A percentile compares a stretch with the other conserved stretches of the same genome.
Evolutionary conservation across 352 stramenopile genomes (phyloP).

Genomic region (Globisporangium ultimum): DNA sequence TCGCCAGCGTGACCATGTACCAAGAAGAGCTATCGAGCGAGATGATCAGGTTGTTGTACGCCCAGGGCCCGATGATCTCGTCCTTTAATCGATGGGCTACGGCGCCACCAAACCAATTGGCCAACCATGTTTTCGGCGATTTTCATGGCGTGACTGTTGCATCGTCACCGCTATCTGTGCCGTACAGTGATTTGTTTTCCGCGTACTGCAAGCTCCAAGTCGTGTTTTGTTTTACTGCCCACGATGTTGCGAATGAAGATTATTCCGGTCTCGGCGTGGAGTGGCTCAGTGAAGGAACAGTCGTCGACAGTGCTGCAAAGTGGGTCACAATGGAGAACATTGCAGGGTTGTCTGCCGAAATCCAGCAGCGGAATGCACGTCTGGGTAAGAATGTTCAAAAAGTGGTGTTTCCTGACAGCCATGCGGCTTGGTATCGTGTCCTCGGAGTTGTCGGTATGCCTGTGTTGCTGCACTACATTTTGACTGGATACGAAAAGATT

Average conservation of each 20-base stretch:
- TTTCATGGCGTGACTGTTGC: slow-evolving; percentile 44
- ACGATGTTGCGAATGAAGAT: slow-evolving; percentile 51
- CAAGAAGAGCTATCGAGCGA: slow-evolving; percentile 63
- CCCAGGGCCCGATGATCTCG: slow-evolving; percentile 52
- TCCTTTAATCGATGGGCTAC: slow-evolving; percentile 56
- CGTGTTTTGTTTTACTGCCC: slow-evolving; percentile 73
- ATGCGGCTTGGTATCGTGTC: slow-evolving; percentile 46
- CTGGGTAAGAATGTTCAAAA: slow-evolving; percentile 59
- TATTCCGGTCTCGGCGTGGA: slow-evolving; percentile 64
- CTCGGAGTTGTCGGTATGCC: slow-evolving; percentile 56
- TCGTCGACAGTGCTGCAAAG: slow-evolving; percentile 40
- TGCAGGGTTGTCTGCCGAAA: slow-evolving; percentile 54
- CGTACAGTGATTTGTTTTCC: slow-evolving; percentile 32
- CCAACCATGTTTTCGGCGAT: slow-evolving; percentile 38
- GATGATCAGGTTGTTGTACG: slow-evolving; percentile 55
- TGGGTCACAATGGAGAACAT: slow-evolving; percentile 65
- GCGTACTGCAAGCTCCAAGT: slow-evolving; percentile 58
- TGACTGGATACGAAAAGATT: slow-evolving; percentile 44
- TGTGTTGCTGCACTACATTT: slow-evolving; percentile 59
- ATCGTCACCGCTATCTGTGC: slow-evolving; percentile 36
- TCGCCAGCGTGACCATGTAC: slow-evolving; percentile 80
- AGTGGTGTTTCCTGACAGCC: slow-evolving; percentile 33
- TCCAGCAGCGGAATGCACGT: slow-evolving; percentile 68
- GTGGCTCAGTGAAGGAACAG: slow-evolving; percentile 61
- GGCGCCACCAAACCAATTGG: slow-evolving; percentile 13